phyloP scores from a whole-genome alignment of 2,329 filamentous ascomycete species.

The Cordyceps cicadae region DNA sequence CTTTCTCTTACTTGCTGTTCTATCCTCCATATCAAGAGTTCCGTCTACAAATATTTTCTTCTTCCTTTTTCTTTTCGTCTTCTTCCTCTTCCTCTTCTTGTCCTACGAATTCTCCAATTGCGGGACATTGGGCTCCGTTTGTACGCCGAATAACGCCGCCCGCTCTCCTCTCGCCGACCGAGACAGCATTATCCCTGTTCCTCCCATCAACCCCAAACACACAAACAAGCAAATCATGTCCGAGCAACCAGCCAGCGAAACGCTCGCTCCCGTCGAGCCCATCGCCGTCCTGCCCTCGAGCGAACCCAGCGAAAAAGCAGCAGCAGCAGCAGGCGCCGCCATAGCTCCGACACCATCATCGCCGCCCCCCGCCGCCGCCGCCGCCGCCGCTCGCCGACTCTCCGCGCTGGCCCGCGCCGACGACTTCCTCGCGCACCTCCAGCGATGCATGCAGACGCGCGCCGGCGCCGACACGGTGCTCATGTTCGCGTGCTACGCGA shows the following conservation, averaged over 20 bases:
- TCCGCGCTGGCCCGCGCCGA: conserved; percentile 36
- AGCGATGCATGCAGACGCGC: conserved; percentile 59
- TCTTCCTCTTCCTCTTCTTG: not conserved
- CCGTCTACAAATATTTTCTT: not conserved
- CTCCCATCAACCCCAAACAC: not conserved
- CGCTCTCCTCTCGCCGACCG: not conserved
- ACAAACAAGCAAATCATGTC: not conserved
- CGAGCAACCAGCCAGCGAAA: not conserved
- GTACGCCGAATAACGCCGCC: not conserved
- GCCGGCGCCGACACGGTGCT: conserved; percentile 62
- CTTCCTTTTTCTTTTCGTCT: not conserved
- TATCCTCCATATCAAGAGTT: not conserved
- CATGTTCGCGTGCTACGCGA: conserved; percentile 59
- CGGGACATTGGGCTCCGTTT: not conserved
- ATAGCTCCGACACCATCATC: not conserved
- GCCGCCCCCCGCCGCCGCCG: not conserved
- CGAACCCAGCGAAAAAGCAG: conserved; percentile 9
- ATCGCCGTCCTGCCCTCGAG: conserved; percentile 14
- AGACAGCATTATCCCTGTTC: not conserved
- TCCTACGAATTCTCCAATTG: not conserved
- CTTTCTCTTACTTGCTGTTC: not conserved
- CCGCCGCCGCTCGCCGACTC: not conserved
- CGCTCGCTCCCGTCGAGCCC: conserved; percentile 2
- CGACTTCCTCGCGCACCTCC: conserved; percentile 46
- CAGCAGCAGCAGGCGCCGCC: not conserved